Conservation (phyloP, 495 filamentous ascomycete species). For the Penicillium waksmanii region DNA sequence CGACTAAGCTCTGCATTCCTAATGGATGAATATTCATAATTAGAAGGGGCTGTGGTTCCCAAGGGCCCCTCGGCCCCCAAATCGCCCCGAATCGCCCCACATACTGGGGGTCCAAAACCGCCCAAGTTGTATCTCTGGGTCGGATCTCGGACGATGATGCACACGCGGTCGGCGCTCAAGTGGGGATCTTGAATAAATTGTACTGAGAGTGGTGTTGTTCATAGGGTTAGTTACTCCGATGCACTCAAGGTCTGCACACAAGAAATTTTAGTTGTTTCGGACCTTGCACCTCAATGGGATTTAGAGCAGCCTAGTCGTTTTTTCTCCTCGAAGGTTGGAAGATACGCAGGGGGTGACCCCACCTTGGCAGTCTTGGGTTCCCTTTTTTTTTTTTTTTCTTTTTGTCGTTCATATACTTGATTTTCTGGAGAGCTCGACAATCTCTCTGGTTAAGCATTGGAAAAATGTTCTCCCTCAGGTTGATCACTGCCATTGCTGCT, state of each 20-base stretch:
- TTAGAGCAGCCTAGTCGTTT: no score
- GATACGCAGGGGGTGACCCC: no score
- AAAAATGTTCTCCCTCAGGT: constrained; percentile 10
- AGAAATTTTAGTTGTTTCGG: background rate
- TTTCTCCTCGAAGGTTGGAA: no score
- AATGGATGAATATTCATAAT: no score
- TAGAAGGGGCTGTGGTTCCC: no score
- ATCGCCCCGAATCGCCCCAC: constrained; percentile 5
- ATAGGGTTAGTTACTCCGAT: background rate
- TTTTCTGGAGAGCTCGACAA: background rate
- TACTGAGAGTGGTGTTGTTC: background rate
- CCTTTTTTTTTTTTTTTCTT: constrained; percentile 2
- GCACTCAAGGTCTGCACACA: background rate
- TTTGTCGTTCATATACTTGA: constrained; percentile 1
- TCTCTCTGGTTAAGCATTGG: background rate
- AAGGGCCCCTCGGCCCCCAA: no score
- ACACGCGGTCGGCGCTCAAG: background rate
- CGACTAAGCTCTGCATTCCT: background rate
- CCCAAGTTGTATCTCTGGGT: constrained; percentile 6
- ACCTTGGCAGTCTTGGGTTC: no score
- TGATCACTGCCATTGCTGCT: constrained; percentile 23
- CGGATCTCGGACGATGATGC: constrained; percentile 5
- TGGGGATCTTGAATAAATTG: no score
- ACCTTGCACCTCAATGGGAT: no score
- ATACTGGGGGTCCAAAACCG: constrained; percentile 7